Conservation (phyloP, 2,329 filamentous ascomycete genomes). For the Neonectria punicea region DNA sequence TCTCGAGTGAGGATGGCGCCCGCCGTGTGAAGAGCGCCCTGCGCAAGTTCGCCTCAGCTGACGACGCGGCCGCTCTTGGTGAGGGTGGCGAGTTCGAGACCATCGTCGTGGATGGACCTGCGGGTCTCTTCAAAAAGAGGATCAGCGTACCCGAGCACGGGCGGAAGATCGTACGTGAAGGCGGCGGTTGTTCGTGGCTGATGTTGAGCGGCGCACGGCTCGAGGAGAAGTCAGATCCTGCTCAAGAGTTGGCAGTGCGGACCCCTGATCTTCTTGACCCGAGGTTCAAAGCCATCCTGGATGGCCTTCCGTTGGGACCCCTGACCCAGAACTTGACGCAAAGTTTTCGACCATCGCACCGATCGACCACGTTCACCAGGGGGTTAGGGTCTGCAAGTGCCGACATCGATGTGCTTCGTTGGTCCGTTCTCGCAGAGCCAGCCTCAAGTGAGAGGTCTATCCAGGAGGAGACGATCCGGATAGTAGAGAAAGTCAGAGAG, state of each 20-base stretch:
- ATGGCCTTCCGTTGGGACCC: slow-evolving; percentile 40
- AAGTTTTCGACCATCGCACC: slow-evolving; percentile 12
- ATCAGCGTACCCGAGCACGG: slow-evolving; percentile 70
- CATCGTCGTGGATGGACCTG: slow-evolving; percentile 83
- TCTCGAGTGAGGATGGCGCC: slow-evolving; percentile 67
- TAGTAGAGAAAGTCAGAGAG: slow-evolving; percentile 58
- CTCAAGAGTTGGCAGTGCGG: slow-evolving; percentile 51
- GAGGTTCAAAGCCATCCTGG: slow-evolving; percentile 61
- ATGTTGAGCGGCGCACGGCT: slow-evolving; percentile 68
- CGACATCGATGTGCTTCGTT: slow-evolving; percentile 46
- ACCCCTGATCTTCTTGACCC: slow-evolving; percentile 75
- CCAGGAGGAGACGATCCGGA: slow-evolving; percentile 58
- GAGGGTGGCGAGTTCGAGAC: slow-evolving; percentile 98
- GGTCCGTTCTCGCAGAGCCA: slow-evolving; percentile 51
- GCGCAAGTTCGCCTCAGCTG: slow-evolving; percentile 72
- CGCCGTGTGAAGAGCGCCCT: slow-evolving; percentile 63
- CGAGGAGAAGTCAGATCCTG: slow-evolving; percentile 50
- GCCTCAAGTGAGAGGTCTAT: slow-evolving; percentile 47
- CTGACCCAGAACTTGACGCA: slow-evolving; percentile 19
- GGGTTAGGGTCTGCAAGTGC: slow-evolving; percentile 24
- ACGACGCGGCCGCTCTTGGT: slow-evolving; percentile 78
- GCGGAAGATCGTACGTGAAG: slow-evolving; percentile 68
- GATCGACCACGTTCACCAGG: slow-evolving; percentile 5
- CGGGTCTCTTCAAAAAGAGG: slow-evolving; percentile 74
- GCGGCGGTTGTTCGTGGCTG: slow-evolving; percentile 82